phyloP scores from a whole-genome alignment of 176 grass and related monocot genomes.

The Stipa capillata region DNA sequence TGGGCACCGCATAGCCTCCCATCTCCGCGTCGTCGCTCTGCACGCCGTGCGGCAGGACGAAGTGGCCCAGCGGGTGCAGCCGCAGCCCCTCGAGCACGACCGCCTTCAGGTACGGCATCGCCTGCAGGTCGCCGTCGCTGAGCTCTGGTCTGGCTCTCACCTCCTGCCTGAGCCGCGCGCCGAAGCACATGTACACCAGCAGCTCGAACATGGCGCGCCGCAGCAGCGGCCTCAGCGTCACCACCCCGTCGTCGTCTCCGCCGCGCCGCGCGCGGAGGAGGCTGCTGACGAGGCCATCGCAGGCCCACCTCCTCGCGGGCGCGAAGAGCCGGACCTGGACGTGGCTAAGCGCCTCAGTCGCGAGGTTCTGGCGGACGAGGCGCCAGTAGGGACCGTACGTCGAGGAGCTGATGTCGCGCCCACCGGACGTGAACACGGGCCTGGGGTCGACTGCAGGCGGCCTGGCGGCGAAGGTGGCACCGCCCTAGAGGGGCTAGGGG shows the following conservation, averaged over 20 bases:
- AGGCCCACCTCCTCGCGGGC: no score
- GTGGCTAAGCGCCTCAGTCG: slow-evolving; percentile 3
- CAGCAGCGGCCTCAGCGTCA: slow-evolving; percentile 17
- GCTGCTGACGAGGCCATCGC: no score
- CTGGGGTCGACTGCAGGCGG: not conserved
- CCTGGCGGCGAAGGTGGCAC: slow-evolving; percentile 30
- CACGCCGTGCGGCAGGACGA: no score
- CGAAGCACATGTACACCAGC: slow-evolving; percentile 50
- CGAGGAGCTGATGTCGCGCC: slow-evolving; percentile 17
- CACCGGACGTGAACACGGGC: not conserved
- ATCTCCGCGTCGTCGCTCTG: not conserved
- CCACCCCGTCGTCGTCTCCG: not conserved
- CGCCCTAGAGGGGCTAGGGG: no score
- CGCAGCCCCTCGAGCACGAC: no score
- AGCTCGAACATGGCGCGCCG: slow-evolving; percentile 44
- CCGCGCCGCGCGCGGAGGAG: not conserved
- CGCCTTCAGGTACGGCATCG: no score
- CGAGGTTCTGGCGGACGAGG: no score
- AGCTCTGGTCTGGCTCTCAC: no score
- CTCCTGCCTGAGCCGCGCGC: slow-evolving; percentile 11
- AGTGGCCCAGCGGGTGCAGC: no score
- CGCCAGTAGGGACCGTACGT: slow-evolving; percentile 38
- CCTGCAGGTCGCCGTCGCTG: no score
- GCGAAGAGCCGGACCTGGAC: slow-evolving; percentile 2
- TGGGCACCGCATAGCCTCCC: slow-evolving; percentile 28